A percentile compares a stretch with the other conserved stretches of the same genome.
These are phyloP conservation scores for Ganoderma sp. DNA, from an alignment of 1,284 basidiomycete genomes.

Conservation along the genomic window DNA sequence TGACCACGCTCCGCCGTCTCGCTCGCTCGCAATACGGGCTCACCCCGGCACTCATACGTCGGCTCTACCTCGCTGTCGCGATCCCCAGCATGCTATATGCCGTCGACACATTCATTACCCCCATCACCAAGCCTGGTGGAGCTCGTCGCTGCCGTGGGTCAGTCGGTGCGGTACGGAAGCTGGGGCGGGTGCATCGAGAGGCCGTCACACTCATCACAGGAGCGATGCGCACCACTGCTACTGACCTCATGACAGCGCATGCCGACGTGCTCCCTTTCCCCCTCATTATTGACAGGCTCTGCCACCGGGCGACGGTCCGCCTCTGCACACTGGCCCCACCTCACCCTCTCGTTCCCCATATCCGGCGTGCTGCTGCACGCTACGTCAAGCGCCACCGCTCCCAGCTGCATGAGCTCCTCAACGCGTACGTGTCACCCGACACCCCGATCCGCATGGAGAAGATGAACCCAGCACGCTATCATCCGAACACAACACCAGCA, in stretches of 20 bases:
- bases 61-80: slow-evolving; percentile 38
- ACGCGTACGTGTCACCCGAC: slow-evolving; percentile 17
- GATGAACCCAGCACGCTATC: slow-evolving; percentile 22
- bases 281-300: slow-evolving; percentile 35
- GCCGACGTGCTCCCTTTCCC: slow-evolving; percentile 42
- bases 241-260: slow-evolving; percentile 42
- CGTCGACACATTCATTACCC: slow-evolving; percentile 43
- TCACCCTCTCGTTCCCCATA: slow-evolving; percentile 41
- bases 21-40: slow-evolving; percentile 21
- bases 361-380: slow-evolving; percentile 20
- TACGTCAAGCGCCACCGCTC: slow-evolving; percentile 29
- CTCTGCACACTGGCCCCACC: slow-evolving; percentile 41
- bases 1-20: slow-evolving; percentile 34
- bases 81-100: slow-evolving; percentile 46
- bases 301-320: slow-evolving; percentile 37
- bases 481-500: slow-evolving; percentile 5
- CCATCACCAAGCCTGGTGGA: slow-evolving; percentile 25
- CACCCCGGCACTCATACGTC: neutral
- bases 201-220: slow-evolving; percentile 44
- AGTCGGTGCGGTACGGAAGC: slow-evolving; percentile 5
- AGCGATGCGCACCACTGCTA: slow-evolving; percentile 41
- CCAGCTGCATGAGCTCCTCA: slow-evolving; percentile 33
- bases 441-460: slow-evolving; percentile 15
- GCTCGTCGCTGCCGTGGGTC: slow-evolving; percentile 26
- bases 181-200: slow-evolving; percentile 41